Evolutionary conservation across 345 rosid genomes (phyloP), one percentile per base, ranked within the genome.

Genomic region (Stellera chamaejasme): DNA sequence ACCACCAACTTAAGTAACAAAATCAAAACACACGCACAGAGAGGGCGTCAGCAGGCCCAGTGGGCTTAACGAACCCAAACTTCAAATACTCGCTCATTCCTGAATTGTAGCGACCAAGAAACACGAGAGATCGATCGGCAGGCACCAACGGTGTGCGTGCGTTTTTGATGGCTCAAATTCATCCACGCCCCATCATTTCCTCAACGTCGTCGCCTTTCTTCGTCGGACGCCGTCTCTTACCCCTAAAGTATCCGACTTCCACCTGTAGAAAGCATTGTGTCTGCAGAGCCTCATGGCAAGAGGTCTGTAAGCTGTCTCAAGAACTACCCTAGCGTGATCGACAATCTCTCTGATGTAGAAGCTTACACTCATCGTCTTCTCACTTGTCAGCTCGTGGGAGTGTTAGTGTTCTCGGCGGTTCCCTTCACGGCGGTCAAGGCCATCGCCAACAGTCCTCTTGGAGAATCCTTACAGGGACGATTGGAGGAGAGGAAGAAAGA

Each of bases 341-440:
- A 32, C 39, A 32, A 32, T 32, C 39, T 32, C 39, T 32, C 39
- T 32, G 5, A 3, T n/a, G n/a, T n/a, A n/a, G n/a, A n/a, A n/a
- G n/a, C 8, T 54, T 2, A 4, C 8, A 36, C 9, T 32, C 5
- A 3, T 8, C 52, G 36, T 13, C 13, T 51, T 23, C 43, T n/a
- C 16, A 2, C 55, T 32, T 56, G 39, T 28, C 11, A 91, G 98
- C 88, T 88, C 14, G 95, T 83, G 8, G 96, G 96, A 25, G 93
- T 92, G 62, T 69, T 92, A 66, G 82, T 88, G 11, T 84, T 92
- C 79, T 92, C 96, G 27, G 95, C 96, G 56, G 72, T 85, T 56
- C 98, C 98, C 0, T 92, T 88, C 77, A 85, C 93, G 36, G 90
- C 77, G 23, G 98, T 92, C 46, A 92, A 88, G 70, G 95, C 95